These are phyloP conservation scores for Dioszegia hungarica DNA, from an alignment of 768 basidiomycete genomes.

Conservation along the genomic window DNA sequence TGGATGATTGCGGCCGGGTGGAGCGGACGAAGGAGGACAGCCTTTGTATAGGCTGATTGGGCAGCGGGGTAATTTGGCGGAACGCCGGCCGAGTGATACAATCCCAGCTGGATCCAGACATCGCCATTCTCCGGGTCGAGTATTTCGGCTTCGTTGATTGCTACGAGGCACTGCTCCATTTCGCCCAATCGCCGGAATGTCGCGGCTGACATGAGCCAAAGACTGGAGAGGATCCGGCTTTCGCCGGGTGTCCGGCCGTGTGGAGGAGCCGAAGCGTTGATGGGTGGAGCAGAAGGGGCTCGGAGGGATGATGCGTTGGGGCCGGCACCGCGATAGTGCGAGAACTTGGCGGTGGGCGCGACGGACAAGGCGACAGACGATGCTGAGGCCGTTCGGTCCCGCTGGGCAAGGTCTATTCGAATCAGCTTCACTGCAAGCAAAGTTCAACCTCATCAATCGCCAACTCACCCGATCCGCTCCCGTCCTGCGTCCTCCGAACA, in stretches of 20 bases:
- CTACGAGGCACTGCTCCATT: conserved; percentile 79
- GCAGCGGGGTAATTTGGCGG: conserved; percentile 60
- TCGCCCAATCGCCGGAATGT: conserved; percentile 86
- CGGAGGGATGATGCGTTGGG: too few relatives aligned
- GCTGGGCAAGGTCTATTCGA: conserved; percentile 5
- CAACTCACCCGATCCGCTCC: conserved; percentile 8
- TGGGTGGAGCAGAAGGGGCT: conserved; percentile 52
- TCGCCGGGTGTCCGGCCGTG: conserved; percentile 53
- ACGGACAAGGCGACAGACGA: conserved; percentile 25
- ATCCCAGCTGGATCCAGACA: conserved; percentile 87
- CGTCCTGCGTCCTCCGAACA: conserved; percentile 1
- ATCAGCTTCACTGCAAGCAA: background rate
- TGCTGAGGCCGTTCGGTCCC: conserved; percentile 19
- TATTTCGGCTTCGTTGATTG: conserved; percentile 92
- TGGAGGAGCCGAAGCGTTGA: conserved; percentile 32
- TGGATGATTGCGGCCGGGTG: conserved; percentile 73
- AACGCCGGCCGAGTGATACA: conserved; percentile 11
- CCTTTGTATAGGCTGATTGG: conserved; percentile 74
- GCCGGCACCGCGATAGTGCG: conserved; percentile 10
- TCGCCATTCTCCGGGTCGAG: conserved; percentile 77
- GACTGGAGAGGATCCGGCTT: conserved; percentile 67
- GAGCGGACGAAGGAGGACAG: conserved; percentile 76
- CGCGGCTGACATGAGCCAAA: conserved; percentile 93
- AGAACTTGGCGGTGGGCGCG: conserved; percentile 33
- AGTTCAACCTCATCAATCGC: background rate